These are phyloP conservation scores for Penicillium glabrum DNA, from an alignment of 2,329 filamentous ascomycete species.

Conservation along the genomic window DNA sequence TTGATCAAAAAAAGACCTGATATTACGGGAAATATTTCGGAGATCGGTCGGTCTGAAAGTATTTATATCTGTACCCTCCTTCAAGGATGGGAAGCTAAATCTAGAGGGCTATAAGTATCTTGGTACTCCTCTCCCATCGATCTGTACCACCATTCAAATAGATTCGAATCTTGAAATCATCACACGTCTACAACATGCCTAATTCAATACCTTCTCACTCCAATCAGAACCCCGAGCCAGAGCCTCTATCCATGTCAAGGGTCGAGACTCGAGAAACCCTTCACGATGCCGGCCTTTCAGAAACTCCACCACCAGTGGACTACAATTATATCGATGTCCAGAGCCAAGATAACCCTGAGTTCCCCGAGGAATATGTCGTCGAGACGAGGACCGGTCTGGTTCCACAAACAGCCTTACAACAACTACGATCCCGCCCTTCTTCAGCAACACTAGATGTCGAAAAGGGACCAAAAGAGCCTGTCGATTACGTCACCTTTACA, in stretches of 20 bases:
- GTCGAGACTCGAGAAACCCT: constrained; percentile 26
- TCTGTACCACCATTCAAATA: neutral
- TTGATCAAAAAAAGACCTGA: neutral
- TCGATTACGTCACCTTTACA: constrained; percentile 60
- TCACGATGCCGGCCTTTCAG: constrained; percentile 22
- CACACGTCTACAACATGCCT: constrained; percentile 2
- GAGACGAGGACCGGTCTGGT: constrained; percentile 24
- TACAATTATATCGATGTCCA: constrained; percentile 32
- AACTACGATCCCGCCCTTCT: constrained; percentile 18
- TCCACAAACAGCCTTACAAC: constrained; percentile 15
- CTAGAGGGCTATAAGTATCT: neutral
- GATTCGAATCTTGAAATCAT: neutral
- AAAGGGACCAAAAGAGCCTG: constrained; percentile 20
- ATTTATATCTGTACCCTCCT: neutral
- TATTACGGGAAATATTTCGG: constrained; percentile 12
- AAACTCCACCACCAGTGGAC: constrained; percentile 22
- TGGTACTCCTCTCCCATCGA: neutral
- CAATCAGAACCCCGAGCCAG: constrained; percentile 1
- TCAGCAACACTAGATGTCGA: constrained; percentile 23
- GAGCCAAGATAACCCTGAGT: constrained; percentile 18
- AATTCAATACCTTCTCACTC: constrained; percentile 7
- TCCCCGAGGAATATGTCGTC: constrained; percentile 23
- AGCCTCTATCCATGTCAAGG: neutral
- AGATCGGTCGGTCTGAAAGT: constrained; percentile 15
- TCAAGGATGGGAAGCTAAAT: neutral